Conservation (phyloP, 768 basidiomycete genomes). For the Tephrocybe rancida region DNA sequence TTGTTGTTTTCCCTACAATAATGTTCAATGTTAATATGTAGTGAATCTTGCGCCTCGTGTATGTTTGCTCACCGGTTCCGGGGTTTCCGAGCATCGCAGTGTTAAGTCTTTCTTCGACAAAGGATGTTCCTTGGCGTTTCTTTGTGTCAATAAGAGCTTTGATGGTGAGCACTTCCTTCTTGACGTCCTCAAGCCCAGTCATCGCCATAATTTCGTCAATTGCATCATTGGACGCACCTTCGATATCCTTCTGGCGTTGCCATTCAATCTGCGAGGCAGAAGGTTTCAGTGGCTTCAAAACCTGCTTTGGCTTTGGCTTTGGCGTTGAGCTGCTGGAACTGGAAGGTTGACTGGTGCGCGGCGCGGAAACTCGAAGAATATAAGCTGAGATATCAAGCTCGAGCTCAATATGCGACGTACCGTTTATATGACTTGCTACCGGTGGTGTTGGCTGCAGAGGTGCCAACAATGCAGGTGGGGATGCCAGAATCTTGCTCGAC, state of each 20-base stretch:
- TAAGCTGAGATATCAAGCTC: too few species aligned
- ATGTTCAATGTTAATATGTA: too few species aligned
- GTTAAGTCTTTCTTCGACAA: conserved; percentile 63
- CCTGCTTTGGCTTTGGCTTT: neutral
- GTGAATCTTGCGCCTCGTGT: too few species aligned
- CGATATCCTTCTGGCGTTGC: conserved; percentile 56
- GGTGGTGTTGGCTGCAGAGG: too few species aligned
- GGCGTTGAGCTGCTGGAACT: too few species aligned
- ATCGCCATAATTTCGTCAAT: conserved; percentile 71
- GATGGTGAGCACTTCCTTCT: conserved; percentile 56
- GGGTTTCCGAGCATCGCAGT: conserved; percentile 69
- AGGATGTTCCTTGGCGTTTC: conserved; percentile 52
- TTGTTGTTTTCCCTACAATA: conserved; percentile 70
- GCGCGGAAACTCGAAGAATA: too few species aligned
- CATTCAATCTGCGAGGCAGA: conserved; percentile 51
- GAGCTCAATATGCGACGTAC: too few species aligned
- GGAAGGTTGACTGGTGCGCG: too few species aligned
- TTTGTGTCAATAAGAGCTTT: conserved; percentile 61
- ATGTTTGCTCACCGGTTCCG: conserved; percentile 65
- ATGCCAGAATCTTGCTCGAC: neutral
- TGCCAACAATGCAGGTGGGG: neutral
- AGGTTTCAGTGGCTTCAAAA: neutral
- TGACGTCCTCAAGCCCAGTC: conserved; percentile 71
- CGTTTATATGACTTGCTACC: too few species aligned
- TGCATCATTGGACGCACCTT: conserved; percentile 51